A percentile compares a stretch with the other conserved stretches of the same genome.
Evolutionary conservation across 768 basidiomycete species (phyloP).

Genomic region (Pholiota microspora): DNA sequence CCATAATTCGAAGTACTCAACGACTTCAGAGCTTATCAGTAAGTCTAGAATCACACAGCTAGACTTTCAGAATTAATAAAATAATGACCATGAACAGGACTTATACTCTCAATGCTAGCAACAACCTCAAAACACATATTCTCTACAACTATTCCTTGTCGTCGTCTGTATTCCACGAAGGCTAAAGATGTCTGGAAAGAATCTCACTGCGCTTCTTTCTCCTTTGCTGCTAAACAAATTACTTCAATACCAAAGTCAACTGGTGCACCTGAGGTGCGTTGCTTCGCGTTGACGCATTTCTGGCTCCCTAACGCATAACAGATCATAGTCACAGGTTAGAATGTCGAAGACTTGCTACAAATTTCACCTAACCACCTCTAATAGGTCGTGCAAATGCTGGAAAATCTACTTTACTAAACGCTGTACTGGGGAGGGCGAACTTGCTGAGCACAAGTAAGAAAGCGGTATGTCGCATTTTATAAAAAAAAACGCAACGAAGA

Average conservation of each 20-base stretch:
- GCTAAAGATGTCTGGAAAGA: conserved; percentile 4
- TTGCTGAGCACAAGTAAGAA: conserved; percentile 67
- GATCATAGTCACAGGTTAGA: conserved; percentile 47
- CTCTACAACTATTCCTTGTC: not conserved
- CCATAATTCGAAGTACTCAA: too few species aligned
- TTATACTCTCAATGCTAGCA: not conserved
- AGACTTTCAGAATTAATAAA: not conserved
- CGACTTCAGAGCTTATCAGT: not conserved
- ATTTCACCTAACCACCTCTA: not conserved
- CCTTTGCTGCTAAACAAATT: conserved; percentile 36
- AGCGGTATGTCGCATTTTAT: conserved; percentile 44
- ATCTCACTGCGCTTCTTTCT: conserved; percentile 21
- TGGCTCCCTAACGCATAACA: conserved; percentile 16
- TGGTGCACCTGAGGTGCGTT: conserved; percentile 42
- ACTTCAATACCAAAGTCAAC: conserved; percentile 37
- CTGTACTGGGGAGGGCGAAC: conserved; percentile 55
- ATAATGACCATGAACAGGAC: too few species aligned
- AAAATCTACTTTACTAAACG: conserved; percentile 73
- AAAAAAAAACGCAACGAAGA: not conserved
- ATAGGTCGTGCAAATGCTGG: conserved; percentile 77
- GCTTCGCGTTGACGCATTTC: not conserved
- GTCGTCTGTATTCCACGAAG: not conserved
- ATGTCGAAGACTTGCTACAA: too few species aligned
- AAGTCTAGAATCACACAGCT: not conserved
- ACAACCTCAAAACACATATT: not conserved